phyloP scores from a whole-genome alignment of 2,329 filamentous ascomycete species.

The Pseudogymnoascus sp. region DNA sequence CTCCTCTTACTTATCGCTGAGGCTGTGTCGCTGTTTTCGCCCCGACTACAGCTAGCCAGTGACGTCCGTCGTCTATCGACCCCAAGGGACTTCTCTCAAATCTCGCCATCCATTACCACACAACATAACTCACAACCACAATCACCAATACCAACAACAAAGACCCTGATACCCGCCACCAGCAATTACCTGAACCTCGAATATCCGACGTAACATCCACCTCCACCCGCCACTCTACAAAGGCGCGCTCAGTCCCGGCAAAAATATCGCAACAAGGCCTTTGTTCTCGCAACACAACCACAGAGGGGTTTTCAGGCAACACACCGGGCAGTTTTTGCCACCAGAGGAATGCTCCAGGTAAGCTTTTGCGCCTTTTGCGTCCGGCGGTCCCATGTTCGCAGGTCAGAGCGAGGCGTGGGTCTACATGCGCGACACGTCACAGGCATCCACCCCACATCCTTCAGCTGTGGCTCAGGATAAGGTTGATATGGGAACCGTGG shows the following conservation, averaged over 20 bases:
- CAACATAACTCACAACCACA: background rate
- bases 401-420: background rate
- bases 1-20: background rate
- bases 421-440: background rate
- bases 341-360: constrained; percentile 29
- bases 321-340: background rate
- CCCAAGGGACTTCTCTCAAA: background rate
- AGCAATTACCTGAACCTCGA: background rate
- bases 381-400: background rate
- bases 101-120: background rate
- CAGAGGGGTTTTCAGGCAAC: background rate
- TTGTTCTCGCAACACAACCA: background rate
- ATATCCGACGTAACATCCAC: background rate
- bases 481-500: background rate
- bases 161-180: background rate
- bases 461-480: background rate
- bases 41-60: background rate
- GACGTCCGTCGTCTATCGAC: background rate
- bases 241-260: background rate
- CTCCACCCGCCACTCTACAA: background rate
- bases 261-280: background rate
- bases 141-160: background rate
- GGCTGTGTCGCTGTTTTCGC: background rate
- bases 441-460: background rate
- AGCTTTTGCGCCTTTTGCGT: constrained; percentile 19